phyloP scores from a whole-genome alignment of 164 flowering plant species.

The Liriodendron chinense region DNA sequence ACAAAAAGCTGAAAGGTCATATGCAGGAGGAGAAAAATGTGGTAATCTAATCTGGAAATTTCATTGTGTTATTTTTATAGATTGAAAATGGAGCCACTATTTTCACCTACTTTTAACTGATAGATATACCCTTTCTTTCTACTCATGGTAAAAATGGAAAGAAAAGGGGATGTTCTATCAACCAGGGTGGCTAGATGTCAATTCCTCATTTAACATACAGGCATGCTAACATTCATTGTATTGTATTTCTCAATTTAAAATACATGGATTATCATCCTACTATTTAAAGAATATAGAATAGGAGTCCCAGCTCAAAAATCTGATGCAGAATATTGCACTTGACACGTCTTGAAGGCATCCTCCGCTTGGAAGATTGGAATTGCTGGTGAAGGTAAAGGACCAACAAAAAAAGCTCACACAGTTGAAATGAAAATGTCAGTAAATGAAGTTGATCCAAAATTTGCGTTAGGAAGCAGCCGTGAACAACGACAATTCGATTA shows the following conservation, averaged over 20 bases:
- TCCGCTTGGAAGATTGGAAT: constrained; percentile 22
- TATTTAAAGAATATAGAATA: neutral
- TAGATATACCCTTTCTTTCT: neutral
- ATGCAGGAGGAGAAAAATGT: constrained; percentile 26
- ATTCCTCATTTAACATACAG: neutral
- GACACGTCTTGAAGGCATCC: constrained; percentile 15
- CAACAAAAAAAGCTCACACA: constrained; percentile 19
- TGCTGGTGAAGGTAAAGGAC: constrained; percentile 20
- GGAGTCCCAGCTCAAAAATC: neutral
- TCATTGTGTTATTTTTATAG: neutral
- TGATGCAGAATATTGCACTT: neutral
- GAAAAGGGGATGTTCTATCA: neutral
- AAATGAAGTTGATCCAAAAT: constrained; percentile 1
- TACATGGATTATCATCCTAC: neutral
- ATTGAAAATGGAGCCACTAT: neutral
- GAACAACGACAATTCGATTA: constrained; percentile 25
- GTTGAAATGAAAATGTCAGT: constrained; percentile 5
- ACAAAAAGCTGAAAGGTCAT: constrained; percentile 50
- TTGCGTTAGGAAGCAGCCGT: constrained; percentile 6
- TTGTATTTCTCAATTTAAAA: neutral
- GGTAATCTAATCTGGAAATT: constrained; percentile 19
- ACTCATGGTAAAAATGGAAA: neutral
- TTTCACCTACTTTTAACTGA: no score
- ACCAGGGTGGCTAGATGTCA: neutral
- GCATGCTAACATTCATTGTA: neutral